Conservation (phyloP, 129 eudicot genomes). For the Rutidosis leptorrhynchoides region DNA sequence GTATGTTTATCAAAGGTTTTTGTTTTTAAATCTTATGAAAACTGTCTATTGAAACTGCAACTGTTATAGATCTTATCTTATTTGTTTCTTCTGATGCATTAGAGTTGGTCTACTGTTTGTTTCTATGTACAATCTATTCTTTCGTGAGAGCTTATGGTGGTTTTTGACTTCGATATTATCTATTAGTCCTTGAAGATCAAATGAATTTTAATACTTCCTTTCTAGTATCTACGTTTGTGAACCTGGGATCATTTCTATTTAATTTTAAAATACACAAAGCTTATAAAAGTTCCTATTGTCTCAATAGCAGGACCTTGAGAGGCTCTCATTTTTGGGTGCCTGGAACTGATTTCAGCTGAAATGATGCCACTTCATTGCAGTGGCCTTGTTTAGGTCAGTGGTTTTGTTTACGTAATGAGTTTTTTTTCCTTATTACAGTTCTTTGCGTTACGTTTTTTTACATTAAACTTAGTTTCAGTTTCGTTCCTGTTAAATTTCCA, state of each 20-base stretch:
- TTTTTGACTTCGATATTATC: constrained; percentile 30
- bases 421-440: constrained; percentile 46
- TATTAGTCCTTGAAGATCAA: constrained; percentile 36
- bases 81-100: constrained; percentile 17
- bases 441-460: constrained; percentile 61
- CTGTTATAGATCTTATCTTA: not conserved
- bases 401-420: constrained; percentile 64
- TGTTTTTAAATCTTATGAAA: not conserved
- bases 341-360: constrained; percentile 98
- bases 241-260: constrained; percentile 49
- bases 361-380: constrained; percentile 80
- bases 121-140: constrained; percentile 23
- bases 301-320: constrained; percentile 96
- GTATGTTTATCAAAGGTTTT: constrained; percentile 35
- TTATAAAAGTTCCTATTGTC: constrained; percentile 88
- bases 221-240: constrained; percentile 49
- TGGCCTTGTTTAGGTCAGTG: constrained; percentile 97
- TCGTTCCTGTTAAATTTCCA: constrained; percentile 36
- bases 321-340: constrained; percentile 99
- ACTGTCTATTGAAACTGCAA: too few relatives aligned
- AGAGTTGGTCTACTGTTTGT: constrained; percentile 18
- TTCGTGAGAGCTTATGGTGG: constrained; percentile 22
- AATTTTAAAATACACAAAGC: constrained; percentile 51
- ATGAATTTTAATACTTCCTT: constrained; percentile 37
- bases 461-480: constrained; percentile 47